Conservation (phyloP, 2,329 filamentous ascomycete genomes). For the Epichloe aotearoae region DNA sequence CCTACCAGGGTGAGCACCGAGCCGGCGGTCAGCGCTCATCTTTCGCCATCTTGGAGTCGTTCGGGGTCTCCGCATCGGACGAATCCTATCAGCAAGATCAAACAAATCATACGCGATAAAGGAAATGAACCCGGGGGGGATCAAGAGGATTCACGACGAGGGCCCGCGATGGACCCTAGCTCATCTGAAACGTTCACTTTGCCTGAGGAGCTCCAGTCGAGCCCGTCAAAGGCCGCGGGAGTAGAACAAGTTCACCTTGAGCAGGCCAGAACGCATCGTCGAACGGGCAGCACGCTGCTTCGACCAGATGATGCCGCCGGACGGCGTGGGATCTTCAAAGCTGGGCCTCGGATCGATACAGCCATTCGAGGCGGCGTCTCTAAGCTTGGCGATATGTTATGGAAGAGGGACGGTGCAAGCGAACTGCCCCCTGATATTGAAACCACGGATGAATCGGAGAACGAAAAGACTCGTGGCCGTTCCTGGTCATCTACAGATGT, state of each 20-base stretch:
- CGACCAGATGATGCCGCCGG: conserved; percentile 21
- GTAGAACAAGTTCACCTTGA: conserved; percentile 10
- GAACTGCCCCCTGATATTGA: conserved; percentile 24
- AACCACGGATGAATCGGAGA: conserved; percentile 37
- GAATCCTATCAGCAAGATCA: conserved; percentile 43
- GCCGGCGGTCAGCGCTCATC: conserved; percentile 46
- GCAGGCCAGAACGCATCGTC: conserved; percentile 25
- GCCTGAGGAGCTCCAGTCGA: conserved; percentile 5
- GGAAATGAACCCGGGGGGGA: conserved; percentile 30
- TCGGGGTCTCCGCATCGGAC: conserved; percentile 45
- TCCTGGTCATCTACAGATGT: conserved; percentile 21
- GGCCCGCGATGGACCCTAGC: conserved; percentile 15
- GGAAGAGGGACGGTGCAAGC: conserved; percentile 34
- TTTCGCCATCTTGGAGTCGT: conserved; percentile 51
- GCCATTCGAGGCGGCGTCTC: conserved; percentile 49
- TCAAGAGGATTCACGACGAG: conserved; percentile 17
- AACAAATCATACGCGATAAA: conserved; percentile 41
- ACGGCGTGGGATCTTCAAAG: conserved; percentile 61
- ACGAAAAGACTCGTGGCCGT: conserved; percentile 27
- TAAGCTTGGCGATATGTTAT: conserved; percentile 42
- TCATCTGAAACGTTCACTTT: conserved; percentile 13
- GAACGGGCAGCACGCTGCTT: conserved; percentile 34
- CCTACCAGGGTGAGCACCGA: conserved; percentile 34
- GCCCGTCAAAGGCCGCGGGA: conserved; percentile 21
- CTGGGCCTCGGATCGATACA: conserved; percentile 53